These are phyloP conservation scores for Chlamydomonas eustigma DNA, from an alignment of 139 green algal species.

Conservation along the genomic window DNA sequence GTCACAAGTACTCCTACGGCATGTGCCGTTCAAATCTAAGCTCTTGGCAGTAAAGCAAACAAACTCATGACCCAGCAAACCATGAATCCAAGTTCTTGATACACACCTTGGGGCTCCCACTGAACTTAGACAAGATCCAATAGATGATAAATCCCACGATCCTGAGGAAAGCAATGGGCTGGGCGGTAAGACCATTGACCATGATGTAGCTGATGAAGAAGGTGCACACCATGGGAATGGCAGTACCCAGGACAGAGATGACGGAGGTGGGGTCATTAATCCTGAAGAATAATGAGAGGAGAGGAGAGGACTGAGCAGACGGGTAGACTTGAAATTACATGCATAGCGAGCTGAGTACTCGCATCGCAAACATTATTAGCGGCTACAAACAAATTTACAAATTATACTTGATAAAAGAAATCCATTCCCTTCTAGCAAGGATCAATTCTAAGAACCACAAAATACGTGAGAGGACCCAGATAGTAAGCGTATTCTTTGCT, in stretches of 20 bases:
- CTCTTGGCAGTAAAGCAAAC: no score
- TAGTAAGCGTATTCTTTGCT: not conserved
- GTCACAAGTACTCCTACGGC: no score
- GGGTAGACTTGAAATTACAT: not conserved
- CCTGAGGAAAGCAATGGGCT: slow-evolving; percentile 23
- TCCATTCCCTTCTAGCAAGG: no score
- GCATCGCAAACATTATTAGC: no score
- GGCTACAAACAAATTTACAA: no score
- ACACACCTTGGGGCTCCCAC: slow-evolving; percentile 17
- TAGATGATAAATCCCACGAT: slow-evolving; percentile 27
- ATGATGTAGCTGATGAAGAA: slow-evolving; percentile 52
- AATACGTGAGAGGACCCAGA: no score
- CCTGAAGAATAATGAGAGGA: not conserved
- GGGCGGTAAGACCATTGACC: slow-evolving; percentile 15
- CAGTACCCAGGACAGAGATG: slow-evolving; percentile 38
- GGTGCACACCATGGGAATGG: slow-evolving; percentile 34
- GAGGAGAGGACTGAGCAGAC: not conserved
- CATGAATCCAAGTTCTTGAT: no score
- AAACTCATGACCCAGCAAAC: no score
- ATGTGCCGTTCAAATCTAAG: no score
- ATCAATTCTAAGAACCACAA: no score
- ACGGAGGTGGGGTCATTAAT: slow-evolving; percentile 28
- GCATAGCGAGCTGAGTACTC: no score
- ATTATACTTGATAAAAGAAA: no score
- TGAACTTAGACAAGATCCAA: slow-evolving; percentile 29